phyloP scores from a whole-genome alignment of 257 asterid species.

The Nicotiana sylvestris region DNA sequence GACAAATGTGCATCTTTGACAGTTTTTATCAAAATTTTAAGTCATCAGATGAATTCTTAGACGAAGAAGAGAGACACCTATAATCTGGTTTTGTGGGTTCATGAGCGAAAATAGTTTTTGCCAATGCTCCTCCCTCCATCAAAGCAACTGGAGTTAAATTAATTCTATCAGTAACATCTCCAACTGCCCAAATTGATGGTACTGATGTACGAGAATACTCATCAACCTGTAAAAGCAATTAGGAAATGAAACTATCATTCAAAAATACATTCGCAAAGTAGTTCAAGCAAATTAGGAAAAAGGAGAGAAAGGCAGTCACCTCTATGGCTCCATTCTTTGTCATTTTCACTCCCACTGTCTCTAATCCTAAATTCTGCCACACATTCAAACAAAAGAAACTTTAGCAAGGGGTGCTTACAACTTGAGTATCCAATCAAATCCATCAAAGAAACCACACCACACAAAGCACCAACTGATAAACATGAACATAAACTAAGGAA shows the following conservation, averaged over 20 bases:
- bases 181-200: conserved; percentile 98
- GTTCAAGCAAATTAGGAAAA: neutral
- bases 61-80: conserved; percentile 40
- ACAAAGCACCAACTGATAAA: neutral
- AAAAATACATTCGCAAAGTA: neutral
- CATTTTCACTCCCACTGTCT: conserved; percentile 77
- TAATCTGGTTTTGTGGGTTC: conserved; percentile 79
- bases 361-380: conserved; percentile 84
- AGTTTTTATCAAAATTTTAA: neutral
- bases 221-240: conserved; percentile 55
- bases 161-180: conserved; percentile 95
- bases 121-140: conserved; percentile 98
- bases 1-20: neutral
- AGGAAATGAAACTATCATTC: neutral
- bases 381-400: neutral
- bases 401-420: conserved; percentile 7
- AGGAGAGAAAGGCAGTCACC: conserved; percentile 30
- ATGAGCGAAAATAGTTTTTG: conserved; percentile 78
- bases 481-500: neutral
- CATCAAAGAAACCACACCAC: neutral
- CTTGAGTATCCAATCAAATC: conserved; percentile 6
- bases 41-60: conserved; percentile 2
- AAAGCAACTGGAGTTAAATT: conserved; percentile 98
- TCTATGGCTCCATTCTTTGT: conserved; percentile 78
- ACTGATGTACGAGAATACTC: conserved; percentile 87